Evolutionary conservation across 371 early-diverging fungal species (phyloP), one percentile per base, ranked within the genome.

Genomic region (Mucor plumbeus): DNA sequence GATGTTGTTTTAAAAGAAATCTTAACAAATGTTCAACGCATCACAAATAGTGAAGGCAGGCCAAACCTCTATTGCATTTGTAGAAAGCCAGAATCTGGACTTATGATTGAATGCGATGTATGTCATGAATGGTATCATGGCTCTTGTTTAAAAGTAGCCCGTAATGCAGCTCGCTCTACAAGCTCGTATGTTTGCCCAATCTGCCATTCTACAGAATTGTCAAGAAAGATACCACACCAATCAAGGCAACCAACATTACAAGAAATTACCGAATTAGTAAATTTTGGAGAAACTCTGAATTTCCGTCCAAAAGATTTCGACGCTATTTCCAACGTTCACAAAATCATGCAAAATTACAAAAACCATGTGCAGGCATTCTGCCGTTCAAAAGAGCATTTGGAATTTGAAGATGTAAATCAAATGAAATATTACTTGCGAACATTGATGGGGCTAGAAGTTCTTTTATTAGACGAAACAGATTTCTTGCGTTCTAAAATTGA

Each of bases 51-150:
- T 11, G 53, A 62, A 19, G 55, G 41, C 3, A 63, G 38, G n/a
- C 19, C 56, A 1, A 76, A 71, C 1, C 59, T 70, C 1, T 89
- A 83, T 55, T 92, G 92, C 59, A 64, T 92, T 14, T 92, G 88
- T 66, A 77, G 90, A 64, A 75, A 78, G 47, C 71, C 83, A 1
- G 88, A 91, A 43, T 72, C 81, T 33, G 91, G 89, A 7, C 75
- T 86, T 65, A 94, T 93, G 93, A 85, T 92, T 40, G 89, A 90
- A 68, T 95, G 95, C 69, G 92, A 90, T 65, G 67, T 79, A n/a
- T 95, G 95, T 68, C 84, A 87, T 44, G 91, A 88, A 59, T 90
- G 91, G 92, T 95, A 92, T 70, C 95, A 95, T 68, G 85, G 83
- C 14, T 72, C 79, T 10, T 95, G 95, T 65, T 79, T 93, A 26